These are phyloP conservation scores for Vitis labrusca DNA, from an alignment of 164 flowering plant genomes.

Conservation along the genomic window DNA sequence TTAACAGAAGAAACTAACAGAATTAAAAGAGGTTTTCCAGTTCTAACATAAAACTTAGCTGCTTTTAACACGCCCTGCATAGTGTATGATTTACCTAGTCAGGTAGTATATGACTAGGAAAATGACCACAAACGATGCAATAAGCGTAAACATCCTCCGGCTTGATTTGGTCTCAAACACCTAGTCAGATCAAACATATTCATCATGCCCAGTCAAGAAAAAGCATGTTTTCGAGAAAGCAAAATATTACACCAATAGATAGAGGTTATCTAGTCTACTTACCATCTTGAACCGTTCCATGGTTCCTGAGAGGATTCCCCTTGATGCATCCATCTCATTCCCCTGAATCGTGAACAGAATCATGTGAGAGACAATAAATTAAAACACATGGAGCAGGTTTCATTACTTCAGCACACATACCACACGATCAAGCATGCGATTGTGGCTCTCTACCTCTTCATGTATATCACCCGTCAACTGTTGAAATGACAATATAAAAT, in stretches of 20 bases:
- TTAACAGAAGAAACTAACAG: no score
- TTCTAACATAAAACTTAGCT: no score
- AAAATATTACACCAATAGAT: not conserved
- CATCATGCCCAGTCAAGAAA: not conserved
- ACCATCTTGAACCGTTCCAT: slow-evolving; percentile 88
- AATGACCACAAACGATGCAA: slow-evolving; percentile 44
- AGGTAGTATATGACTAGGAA: slow-evolving; percentile 57
- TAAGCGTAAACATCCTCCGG: slow-evolving; percentile 55
- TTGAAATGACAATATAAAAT: no score
- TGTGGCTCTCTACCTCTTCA: slow-evolving; percentile 66
- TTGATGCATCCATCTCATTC: slow-evolving; percentile 77
- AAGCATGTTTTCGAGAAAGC: not conserved
- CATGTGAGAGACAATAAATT: slow-evolving; percentile 1
- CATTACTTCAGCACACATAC: slow-evolving; percentile 28
- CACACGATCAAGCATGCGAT: slow-evolving; percentile 54
- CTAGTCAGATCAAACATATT: slow-evolving; percentile 25
- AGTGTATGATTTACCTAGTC: slow-evolving; percentile 41
- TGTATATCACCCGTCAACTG: slow-evolving; percentile 75
- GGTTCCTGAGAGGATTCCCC: slow-evolving; percentile 86
- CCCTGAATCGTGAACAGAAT: slow-evolving; percentile 49
- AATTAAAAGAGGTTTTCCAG: no score
- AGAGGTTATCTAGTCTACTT: not conserved
- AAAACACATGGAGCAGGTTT: not conserved
- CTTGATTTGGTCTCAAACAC: slow-evolving; percentile 82
- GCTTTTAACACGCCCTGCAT: not conserved